Base-by-base conservation (phyloP, 139 green algal genomes). In the Picochlorum costavermella region DNA sequence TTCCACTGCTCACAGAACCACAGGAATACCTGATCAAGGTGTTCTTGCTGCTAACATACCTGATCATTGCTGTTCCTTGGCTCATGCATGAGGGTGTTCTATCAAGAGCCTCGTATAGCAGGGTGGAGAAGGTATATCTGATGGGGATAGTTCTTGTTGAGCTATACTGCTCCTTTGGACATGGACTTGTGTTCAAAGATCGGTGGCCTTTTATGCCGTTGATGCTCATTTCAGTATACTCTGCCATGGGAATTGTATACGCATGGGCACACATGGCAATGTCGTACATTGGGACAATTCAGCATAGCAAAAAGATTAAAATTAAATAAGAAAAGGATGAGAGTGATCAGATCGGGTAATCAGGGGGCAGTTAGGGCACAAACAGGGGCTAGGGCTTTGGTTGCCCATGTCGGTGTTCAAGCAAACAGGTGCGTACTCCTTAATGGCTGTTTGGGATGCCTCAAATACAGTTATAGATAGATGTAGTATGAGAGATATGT, bases 171-270 rank as follows among this genome's bases (percentile, higher is more conserved):
- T 60, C 26, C 14, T 23, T 79, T 6, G 28, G 81, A 20, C 84
- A 93, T 58, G 62, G 14, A 6, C n/a, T 40, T 2, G 1, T 64
- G 0, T 16, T 91, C 28, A 56, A 84, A 46, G 40, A 61, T 5
- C 53, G 30, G 1, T 68, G 96, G 45, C 83, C 83, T 3, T 97
- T 97, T 64, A 59, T 92, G 44, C 92, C 90, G 4, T 79, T 97
- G 49, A 82, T 96, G 74, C 63, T 92, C 28, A 88, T 79, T 20
- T 92, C 84, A 6, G 48, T 86, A 36, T 90, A 89, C 71, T 90
- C 85, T 73, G 74, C 81, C 0, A 6, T 81, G 5, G 87, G 82
- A 6, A 31, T 90, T 37, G 57, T 61, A 13, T 70, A 40, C 44
- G 66, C 68, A n/a, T 90, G 80, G 81, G 44, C 5, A 26, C 5